A percentile compares a stretch with the other conserved stretches of the same genome.
Evolutionary conservation across 2,329 filamentous ascomycete genomes (phyloP).

Genomic region (Pseudocercospora eumusae): DNA sequence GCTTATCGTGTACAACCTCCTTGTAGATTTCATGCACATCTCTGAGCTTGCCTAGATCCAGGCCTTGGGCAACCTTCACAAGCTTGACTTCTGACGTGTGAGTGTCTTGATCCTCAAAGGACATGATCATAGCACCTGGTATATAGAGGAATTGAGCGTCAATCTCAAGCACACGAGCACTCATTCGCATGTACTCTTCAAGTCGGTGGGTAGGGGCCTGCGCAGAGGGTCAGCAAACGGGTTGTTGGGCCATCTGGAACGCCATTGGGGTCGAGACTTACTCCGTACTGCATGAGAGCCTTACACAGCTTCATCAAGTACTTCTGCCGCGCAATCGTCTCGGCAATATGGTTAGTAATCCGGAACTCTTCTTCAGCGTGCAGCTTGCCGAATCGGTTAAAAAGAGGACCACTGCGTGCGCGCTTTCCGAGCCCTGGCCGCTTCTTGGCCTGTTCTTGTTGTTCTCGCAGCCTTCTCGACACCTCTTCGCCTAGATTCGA

Average conservation of each 20-base stretch:
- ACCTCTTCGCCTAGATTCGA: conserved; percentile 47
- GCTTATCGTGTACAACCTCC: conserved; percentile 74
- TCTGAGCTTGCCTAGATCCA: conserved; percentile 72
- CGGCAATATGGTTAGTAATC: conserved; percentile 63
- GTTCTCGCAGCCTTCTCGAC: conserved; percentile 43
- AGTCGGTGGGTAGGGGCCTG: conserved; percentile 77
- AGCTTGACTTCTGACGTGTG: conserved; percentile 81
- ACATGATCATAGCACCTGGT: conserved; percentile 91
- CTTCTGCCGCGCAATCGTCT: conserved; percentile 74
- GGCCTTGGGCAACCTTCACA: conserved; percentile 66
- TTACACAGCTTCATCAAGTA: conserved; percentile 84
- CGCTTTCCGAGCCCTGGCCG: conserved; percentile 34
- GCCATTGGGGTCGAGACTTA: too few relatives aligned
- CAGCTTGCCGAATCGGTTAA: conserved; percentile 40
- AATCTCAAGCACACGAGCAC: conserved; percentile 82
- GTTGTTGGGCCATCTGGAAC: too few relatives aligned
- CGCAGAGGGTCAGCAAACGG: too few relatives aligned
- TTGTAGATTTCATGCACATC: conserved; percentile 79
- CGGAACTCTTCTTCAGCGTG: conserved; percentile 55
- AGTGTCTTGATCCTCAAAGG: conserved; percentile 73
- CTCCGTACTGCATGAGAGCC: conserved; percentile 85
- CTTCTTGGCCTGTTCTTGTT: conserved; percentile 43
- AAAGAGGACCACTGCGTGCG: conserved; percentile 38
- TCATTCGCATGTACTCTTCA: conserved; percentile 91
- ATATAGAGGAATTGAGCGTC: conserved; percentile 88